Percentiles rank a stretch among this genome's conserved stretches.
These are phyloP conservation scores for Chlamydomonas schloesseri DNA, from an alignment of 139 green algal species.

Conservation along the genomic window DNA sequence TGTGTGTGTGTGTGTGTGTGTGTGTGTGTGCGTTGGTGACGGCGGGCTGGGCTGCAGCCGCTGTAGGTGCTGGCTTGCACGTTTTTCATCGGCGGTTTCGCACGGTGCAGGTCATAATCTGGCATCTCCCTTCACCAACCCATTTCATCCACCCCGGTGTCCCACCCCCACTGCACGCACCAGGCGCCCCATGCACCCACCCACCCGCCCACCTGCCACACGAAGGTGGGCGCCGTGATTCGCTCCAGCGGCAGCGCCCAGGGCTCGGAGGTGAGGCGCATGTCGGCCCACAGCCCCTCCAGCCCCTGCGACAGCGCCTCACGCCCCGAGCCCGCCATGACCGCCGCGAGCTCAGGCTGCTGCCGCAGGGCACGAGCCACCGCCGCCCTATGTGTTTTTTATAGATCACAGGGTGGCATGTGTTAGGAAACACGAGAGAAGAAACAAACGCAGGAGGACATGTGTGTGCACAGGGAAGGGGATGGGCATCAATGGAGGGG, in stretches of 20 bases:
- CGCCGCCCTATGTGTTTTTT: not conserved
- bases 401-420: not conserved
- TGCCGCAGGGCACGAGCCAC: not conserved
- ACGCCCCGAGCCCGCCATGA: not conserved
- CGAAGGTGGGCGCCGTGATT: constrained; percentile 29
- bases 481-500: not conserved
- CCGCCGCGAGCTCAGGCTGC: not conserved
- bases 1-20: too few relatives aligned
- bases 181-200: not conserved
- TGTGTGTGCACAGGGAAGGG: not conserved
- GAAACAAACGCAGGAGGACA: not conserved
- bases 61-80: too few relatives aligned
- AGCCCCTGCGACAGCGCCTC: constrained; percentile 14
- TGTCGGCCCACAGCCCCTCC: constrained; percentile 16
- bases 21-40: too few relatives aligned
- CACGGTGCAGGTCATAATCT: too few relatives aligned
- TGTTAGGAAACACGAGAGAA: not conserved
- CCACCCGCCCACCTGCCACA: constrained; percentile 2
- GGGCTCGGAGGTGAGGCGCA: constrained; percentile 29
- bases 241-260: constrained; percentile 16
- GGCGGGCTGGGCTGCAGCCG: too few relatives aligned
- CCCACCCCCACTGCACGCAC: too few relatives aligned
- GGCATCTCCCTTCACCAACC: too few relatives aligned
- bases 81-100: too few relatives aligned
- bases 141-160: too few relatives aligned